Percentiles rank a stretch among this genome's conserved stretches.
phyloP scores from a whole-genome alignment of 169 alveolate species.

The Plasmodium malariae region DNA sequence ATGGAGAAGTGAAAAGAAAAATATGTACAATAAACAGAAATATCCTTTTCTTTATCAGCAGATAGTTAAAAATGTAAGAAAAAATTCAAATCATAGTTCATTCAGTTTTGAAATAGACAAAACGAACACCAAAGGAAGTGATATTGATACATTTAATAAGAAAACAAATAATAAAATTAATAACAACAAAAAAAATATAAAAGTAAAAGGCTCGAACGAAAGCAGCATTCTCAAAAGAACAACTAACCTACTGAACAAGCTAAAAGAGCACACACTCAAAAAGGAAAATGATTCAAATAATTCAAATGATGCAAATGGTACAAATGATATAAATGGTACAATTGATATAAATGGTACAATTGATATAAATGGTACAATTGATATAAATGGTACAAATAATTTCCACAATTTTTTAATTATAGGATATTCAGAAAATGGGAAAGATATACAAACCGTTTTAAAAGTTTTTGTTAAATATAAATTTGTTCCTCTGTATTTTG shows the following conservation, averaged over 20 bases:
- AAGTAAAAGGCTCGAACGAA: background rate
- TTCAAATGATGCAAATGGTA: too few species aligned
- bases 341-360: background rate
- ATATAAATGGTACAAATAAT: background rate
- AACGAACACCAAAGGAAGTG: background rate
- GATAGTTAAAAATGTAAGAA: slow-evolving; percentile 26
- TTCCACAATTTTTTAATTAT: background rate
- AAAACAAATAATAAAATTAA: background rate
- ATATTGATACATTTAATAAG: background rate
- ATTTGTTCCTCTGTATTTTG: slow-evolving; percentile 37
- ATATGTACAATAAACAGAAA: slow-evolving; percentile 17
- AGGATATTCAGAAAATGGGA: background rate
- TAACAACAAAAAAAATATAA: background rate
- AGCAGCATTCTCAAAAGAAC: background rate
- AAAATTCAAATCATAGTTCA: slow-evolving; percentile 10
- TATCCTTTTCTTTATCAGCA: slow-evolving; percentile 67
- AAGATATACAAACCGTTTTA: background rate
- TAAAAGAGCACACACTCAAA: background rate
- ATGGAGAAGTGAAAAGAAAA: slow-evolving; percentile 47
- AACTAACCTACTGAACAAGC: background rate
- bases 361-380: background rate
- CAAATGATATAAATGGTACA: too few species aligned
- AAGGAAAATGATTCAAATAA: background rate
- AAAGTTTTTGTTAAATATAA: slow-evolving; percentile 17
- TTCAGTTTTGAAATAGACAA: background rate